Percentiles rank a stretch among this genome's conserved stretches.
phyloP scores from a whole-genome alignment of 2,329 filamentous ascomycete species.

The Phialophora tarda region DNA sequence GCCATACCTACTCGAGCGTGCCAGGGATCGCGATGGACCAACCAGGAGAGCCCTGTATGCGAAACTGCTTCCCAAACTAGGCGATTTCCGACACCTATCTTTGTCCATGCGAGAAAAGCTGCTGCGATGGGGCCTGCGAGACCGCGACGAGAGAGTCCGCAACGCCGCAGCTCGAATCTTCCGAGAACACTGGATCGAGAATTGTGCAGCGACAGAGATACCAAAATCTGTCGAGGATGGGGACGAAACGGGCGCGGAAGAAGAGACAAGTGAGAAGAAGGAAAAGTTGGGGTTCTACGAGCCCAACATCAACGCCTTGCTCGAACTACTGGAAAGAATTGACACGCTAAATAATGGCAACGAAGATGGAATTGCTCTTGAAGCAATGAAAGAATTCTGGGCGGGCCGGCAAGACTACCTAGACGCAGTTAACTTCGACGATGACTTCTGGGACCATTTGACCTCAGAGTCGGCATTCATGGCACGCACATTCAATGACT shows the following conservation, averaged over 20 bases:
- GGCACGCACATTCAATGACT: constrained; percentile 91
- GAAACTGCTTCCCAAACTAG: constrained; percentile 81
- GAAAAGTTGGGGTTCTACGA: constrained; percentile 57
- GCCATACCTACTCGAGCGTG: constrained; percentile 85
- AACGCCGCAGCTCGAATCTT: constrained; percentile 91
- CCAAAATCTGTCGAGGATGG: constrained; percentile 38
- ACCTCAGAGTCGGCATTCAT: constrained; percentile 87
- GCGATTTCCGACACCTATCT: constrained; percentile 92
- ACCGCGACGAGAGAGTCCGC: constrained; percentile 91
- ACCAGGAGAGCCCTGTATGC: constrained; percentile 88
- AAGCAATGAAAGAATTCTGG: constrained; percentile 97
- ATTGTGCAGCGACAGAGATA: constrained; percentile 70
- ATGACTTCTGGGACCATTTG: constrained; percentile 54
- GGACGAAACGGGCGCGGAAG: constrained; percentile 45
- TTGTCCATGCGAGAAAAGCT: constrained; percentile 95
- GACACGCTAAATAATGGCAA: constrained; percentile 89
- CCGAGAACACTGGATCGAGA: constrained; percentile 95
- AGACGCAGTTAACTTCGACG: constrained; percentile 52
- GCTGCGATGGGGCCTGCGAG: constrained; percentile 89
- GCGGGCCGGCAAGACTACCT: constrained; percentile 73
- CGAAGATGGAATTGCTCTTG: constrained; percentile 86
- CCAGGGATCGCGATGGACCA: constrained; percentile 82
- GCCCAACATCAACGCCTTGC: constrained; percentile 78
- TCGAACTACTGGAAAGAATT: constrained; percentile 91
- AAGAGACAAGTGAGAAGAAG: constrained; percentile 45